Conservation (phyloP, 2,329 filamentous ascomycete species). For the Dichotomopilus funicola region DNA sequence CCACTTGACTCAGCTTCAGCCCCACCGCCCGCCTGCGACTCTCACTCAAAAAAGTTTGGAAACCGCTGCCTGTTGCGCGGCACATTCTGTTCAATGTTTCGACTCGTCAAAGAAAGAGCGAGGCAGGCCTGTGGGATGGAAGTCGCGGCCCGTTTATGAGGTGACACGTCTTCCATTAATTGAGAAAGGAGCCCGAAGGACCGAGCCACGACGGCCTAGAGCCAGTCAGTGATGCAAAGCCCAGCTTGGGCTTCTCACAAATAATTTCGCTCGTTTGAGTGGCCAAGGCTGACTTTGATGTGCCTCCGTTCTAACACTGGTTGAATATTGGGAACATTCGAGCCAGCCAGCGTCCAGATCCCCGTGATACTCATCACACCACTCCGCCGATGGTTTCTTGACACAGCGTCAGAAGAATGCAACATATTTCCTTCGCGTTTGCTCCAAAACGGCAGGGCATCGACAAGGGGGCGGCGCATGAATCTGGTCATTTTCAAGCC, state of each 20-base stretch:
- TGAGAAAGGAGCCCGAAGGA: not conserved
- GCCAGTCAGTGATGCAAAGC: no score
- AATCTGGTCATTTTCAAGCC: conserved; percentile 5
- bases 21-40: conserved; percentile 4
- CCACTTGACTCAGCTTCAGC: conserved; percentile 11
- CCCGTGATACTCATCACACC: not conserved
- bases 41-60: not conserved
- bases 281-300: not conserved
- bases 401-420: not conserved
- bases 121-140: not conserved
- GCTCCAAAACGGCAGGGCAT: not conserved
- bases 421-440: not conserved
- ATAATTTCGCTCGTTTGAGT: no score
- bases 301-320: not conserved
- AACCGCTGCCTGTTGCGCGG: conserved; percentile 11
- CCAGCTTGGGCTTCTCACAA: no score
- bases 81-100: conserved; percentile 6
- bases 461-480: conserved; percentile 10
- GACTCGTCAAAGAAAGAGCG: not conserved
- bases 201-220: not conserved
- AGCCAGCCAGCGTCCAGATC: not conserved
- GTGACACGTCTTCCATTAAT: conserved; percentile 3
- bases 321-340: not conserved
- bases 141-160: not conserved
- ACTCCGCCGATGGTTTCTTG: no score